Base-by-base conservation (phyloP, 495 filamentous ascomycete genomes). In the Clavariopsis aquatica region DNA sequence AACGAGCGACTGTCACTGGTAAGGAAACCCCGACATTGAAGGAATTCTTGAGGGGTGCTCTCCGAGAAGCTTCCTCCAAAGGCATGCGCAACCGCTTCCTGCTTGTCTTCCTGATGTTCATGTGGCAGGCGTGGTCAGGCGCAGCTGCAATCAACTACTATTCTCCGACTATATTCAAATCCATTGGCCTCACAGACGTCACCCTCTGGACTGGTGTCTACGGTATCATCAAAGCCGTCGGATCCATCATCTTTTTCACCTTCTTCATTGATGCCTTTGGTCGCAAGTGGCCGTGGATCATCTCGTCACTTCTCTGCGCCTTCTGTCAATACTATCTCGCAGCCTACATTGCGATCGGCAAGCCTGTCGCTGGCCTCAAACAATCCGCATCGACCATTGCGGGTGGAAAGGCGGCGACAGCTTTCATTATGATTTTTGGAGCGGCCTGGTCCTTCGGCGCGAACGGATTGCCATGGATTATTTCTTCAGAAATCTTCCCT, bases 351-450 rank as follows among this genome's bases (percentile, higher is more conserved):
- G 71, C 70, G 20, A 61, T 74, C 28, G 70, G 60, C 54, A 57
- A 70, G 12, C 68, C 70, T 9, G 52, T 15, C 6, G 46, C 34
- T 15, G 59, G 54, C 19, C 56, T 49, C 19, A 12, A 19, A 3
- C 55, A 54, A 29, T 71, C 73, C 8, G 13, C 70, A 19, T 71
- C 69, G 9, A 75, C 76, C 8, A 61, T 72, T 60, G 66, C 70
- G 3, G 61, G 61, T 2, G 61, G 61, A 12, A 64, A 64, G 51
- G 77, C 72, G 6, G 77, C 76, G 22, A 77, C 72, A 5, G 76
- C 70, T 15, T 68, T 75, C 43, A 77, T 78, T 46, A 77, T 77
- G 76, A 75, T 78, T 28, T 78, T 70, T 46, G 70, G 67, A 7
- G 70, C 70, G 9, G 64, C 63, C 3, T 72, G 67, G 67, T 57